phyloP scores from a whole-genome alignment of 2,329 filamentous ascomycete genomes.

The Alternaria postmessia region DNA sequence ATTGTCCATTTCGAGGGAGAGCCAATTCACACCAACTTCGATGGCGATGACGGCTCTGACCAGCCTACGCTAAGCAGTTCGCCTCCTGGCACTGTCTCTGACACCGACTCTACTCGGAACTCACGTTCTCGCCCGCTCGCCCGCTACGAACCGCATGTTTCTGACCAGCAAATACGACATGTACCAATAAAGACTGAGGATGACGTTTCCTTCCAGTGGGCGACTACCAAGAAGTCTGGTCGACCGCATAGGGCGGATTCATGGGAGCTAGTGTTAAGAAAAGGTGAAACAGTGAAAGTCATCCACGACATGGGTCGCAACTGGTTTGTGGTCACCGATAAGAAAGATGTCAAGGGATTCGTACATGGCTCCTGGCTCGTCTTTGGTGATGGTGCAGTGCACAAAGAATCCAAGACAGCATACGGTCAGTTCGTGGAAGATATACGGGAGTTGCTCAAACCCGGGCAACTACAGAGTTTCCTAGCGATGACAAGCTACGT shows the following conservation, averaged over 20 bases:
- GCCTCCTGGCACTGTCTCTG: too few relatives aligned
- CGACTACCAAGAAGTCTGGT: constrained; percentile 30
- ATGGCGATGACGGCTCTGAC: not conserved
- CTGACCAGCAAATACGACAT: constrained; percentile 8
- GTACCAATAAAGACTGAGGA: constrained; percentile 3
- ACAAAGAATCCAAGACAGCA: constrained; percentile 22
- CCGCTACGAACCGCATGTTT: not conserved
- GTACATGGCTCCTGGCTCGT: constrained; percentile 37
- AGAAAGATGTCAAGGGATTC: constrained; percentile 27
- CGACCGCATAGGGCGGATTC: constrained; percentile 32
- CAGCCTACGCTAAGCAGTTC: not conserved
- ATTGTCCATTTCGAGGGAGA: constrained; percentile 30
- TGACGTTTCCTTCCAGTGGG: constrained; percentile 23
- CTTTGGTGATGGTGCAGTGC: constrained; percentile 23
- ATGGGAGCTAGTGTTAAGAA: constrained; percentile 36
- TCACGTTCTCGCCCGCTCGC: not conserved
- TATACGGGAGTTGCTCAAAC: constrained; percentile 22
- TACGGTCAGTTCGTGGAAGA: constrained; percentile 30
- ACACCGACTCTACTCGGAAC: not conserved
- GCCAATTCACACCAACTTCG: constrained; percentile 19
- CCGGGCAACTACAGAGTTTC: constrained; percentile 30
- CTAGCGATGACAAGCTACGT: constrained; percentile 30
- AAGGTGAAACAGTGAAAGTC: constrained; percentile 36
- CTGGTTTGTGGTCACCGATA: constrained; percentile 34
- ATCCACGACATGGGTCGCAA: constrained; percentile 31